Conservation (phyloP, 176 grass and related monocot genomes). For the Hordeum vulgare region MorexV3_pseudomolecules_assembly NC_058522.1:6565689-6566188, state of each 20-base stretch:
- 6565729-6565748: conserved; percentile 60
- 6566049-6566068: conserved; percentile 72
- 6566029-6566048: conserved; percentile 89
- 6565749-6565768: conserved; percentile 61
- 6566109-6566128: conserved; percentile 31
- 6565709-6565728: conserved; percentile 88
- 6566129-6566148: neutral
- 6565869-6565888: neutral
- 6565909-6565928: neutral
- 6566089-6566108: conserved; percentile 77
- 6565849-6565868: neutral
- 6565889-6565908: neutral
- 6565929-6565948: conserved; percentile 8
- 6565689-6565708: conserved; percentile 20
- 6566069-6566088: conserved; percentile 80
- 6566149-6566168: neutral
- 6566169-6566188: neutral
- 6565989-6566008: conserved; percentile 85
- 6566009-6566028: conserved; percentile 82
- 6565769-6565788: conserved; percentile 85
- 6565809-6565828: neutral
- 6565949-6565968: conserved; percentile 61
- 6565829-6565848: neutral
- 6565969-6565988: conserved; percentile 62
- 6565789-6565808: conserved; percentile 51